Conservation (phyloP, 192 early-diverging fungal genomes). For the Oehlia diaphana region DNA sequence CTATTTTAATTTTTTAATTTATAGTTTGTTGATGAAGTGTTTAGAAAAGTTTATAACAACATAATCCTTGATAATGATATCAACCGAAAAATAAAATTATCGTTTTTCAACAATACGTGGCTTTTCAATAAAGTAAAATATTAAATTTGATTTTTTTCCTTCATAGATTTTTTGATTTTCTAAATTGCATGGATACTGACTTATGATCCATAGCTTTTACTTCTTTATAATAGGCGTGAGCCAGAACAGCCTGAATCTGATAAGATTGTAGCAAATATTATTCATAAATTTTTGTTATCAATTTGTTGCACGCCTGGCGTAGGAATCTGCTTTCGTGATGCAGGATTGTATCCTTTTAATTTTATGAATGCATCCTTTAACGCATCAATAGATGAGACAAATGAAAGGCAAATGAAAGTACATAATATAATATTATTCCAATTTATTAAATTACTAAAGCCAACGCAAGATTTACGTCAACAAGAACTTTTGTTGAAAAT, state of each 20-base stretch:
- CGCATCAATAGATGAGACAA: background rate
- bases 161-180: background rate
- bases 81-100: constrained; percentile 54
- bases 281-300: constrained; percentile 72
- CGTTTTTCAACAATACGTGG: constrained; percentile 67
- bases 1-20: background rate
- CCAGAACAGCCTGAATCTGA: constrained; percentile 38
- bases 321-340: constrained; percentile 74
- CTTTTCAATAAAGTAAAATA: constrained; percentile 58
- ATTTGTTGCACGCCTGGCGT: constrained; percentile 70
- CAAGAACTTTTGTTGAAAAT: constrained; percentile 65
- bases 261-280: constrained; percentile 55
- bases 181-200: background rate
- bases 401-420: constrained; percentile 40
- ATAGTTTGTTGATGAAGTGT: constrained; percentile 55
- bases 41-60: constrained; percentile 54
- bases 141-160: background rate
- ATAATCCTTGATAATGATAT: constrained; percentile 69
- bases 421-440: constrained; percentile 58
- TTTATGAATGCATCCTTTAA: constrained; percentile 20
- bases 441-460: constrained; percentile 59
- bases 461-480: constrained; percentile 65
- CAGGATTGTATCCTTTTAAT: constrained; percentile 72
- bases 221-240: constrained; percentile 57
- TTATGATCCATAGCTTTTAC: constrained; percentile 43